Evolutionary conservation across 306 rosid genomes (phyloP).

Genomic region (Fragaria vesca): DNA sequence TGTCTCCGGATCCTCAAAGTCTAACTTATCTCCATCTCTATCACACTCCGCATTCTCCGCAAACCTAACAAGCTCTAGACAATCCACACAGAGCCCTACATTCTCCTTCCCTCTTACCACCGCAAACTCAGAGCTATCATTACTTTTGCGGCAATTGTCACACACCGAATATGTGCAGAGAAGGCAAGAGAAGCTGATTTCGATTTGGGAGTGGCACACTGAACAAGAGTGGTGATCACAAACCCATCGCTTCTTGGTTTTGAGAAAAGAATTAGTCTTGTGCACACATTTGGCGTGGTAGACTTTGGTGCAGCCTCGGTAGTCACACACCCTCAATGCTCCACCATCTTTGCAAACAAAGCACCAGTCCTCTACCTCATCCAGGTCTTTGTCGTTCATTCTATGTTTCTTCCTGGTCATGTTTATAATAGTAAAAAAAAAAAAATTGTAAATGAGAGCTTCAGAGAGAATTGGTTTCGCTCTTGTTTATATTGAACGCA

Average conservation of each 20-base stretch:
- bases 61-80: slow-evolving; percentile 44
- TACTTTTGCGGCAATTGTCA: slow-evolving; percentile 22
- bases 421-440: too few relatives aligned
- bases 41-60: slow-evolving; percentile 44
- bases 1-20: slow-evolving; percentile 50
- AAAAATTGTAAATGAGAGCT: not conserved
- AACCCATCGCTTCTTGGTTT: slow-evolving; percentile 28
- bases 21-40: slow-evolving; percentile 43
- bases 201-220: slow-evolving; percentile 27
- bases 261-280: slow-evolving; percentile 17
- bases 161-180: slow-evolving; percentile 59
- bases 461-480: not conserved
- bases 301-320: slow-evolving; percentile 49
- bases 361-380: slow-evolving; percentile 42
- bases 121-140: slow-evolving; percentile 23
- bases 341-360: slow-evolving; percentile 55
- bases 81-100: slow-evolving; percentile 46
- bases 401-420: not conserved
- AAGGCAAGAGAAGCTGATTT: slow-evolving; percentile 42
- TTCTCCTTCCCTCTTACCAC: slow-evolving; percentile 26
- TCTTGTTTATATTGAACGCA: too few relatives aligned
- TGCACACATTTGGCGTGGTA: slow-evolving; percentile 53
- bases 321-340: slow-evolving; percentile 32
- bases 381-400: not conserved
- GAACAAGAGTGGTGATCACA: slow-evolving; percentile 67